These are phyloP conservation scores for Quercus lobata DNA, from an alignment of 331 rosid genomes.

Conservation along the genomic window DNA sequence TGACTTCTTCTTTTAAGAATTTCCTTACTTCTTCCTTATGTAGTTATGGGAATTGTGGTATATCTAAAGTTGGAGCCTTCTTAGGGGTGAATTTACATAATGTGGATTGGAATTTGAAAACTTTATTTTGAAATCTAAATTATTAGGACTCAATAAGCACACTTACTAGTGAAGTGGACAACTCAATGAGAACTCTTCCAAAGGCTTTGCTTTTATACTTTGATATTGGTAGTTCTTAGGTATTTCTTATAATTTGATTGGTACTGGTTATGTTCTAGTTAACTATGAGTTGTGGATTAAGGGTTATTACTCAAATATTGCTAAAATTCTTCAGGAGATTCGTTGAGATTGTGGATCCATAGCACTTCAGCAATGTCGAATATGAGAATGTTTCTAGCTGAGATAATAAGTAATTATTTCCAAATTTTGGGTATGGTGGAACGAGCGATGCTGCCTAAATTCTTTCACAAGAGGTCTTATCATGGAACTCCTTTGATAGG, in stretches of 20 bases:
- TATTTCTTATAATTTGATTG: constrained; percentile 70
- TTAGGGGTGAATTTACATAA: constrained; percentile 36
- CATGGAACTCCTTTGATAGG: constrained; percentile 79
- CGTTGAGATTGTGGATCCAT: constrained; percentile 94
- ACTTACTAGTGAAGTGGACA: constrained; percentile 79
- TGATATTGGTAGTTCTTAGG: constrained; percentile 31
- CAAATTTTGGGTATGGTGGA: constrained; percentile 97
- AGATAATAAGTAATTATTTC: constrained; percentile 86
- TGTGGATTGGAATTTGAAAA: constrained; percentile 79
- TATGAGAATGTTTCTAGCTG: constrained; percentile 95
- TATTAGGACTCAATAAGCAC: constrained; percentile 94
- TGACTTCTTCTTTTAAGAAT: constrained; percentile 54
- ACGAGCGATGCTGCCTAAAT: constrained; percentile 81
- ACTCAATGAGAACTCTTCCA: constrained; percentile 78
- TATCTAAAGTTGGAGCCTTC: constrained; percentile 58
- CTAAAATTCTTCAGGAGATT: constrained; percentile 71
- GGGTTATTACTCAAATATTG: constrained; percentile 76
- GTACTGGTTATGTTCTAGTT: constrained; percentile 65
- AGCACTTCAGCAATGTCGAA: constrained; percentile 83
- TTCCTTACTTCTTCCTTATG: constrained; percentile 67
- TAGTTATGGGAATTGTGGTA: constrained; percentile 65
- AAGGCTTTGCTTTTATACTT: constrained; percentile 51
- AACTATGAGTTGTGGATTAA: constrained; percentile 64
- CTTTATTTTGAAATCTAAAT: constrained; percentile 83
- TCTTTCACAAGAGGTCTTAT: constrained; percentile 62